These are phyloP conservation scores for Tetracladium marchalianum DNA, from an alignment of 495 filamentous ascomycete genomes.

Conservation along the genomic window DNA sequence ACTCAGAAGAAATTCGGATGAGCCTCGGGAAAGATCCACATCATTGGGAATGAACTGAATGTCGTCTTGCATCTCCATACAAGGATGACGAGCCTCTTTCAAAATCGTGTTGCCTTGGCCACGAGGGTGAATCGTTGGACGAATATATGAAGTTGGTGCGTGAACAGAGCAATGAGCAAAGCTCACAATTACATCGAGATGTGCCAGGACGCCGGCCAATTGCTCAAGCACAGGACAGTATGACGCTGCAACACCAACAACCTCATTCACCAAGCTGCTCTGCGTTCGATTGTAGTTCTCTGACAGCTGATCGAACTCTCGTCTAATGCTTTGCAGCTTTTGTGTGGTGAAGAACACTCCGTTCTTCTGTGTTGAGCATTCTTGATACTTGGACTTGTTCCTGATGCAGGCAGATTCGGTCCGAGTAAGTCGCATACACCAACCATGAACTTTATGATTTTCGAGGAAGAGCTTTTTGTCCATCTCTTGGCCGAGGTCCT, in stretches of 20 bases:
- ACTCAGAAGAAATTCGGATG: slow-evolving; percentile 81
- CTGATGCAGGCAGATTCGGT: slow-evolving; percentile 89
- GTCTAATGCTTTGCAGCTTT: slow-evolving; percentile 67
- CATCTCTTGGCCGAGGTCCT: slow-evolving; percentile 82
- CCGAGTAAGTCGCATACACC: slow-evolving; percentile 91
- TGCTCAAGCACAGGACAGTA: slow-evolving; percentile 91
- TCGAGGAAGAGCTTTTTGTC: slow-evolving; percentile 99
- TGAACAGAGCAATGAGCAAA: slow-evolving; percentile 93
- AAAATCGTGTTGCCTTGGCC: slow-evolving; percentile 86
- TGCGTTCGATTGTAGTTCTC: slow-evolving; percentile 96
- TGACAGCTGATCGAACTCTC: slow-evolving; percentile 89
- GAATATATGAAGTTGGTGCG: slow-evolving; percentile 82
- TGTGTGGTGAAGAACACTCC: slow-evolving; percentile 96
- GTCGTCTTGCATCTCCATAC: slow-evolving; percentile 99
- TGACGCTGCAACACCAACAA: slow-evolving; percentile 86
- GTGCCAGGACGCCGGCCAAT: slow-evolving; percentile 79
- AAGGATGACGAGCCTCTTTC: slow-evolving; percentile 90
- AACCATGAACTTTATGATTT: slow-evolving; percentile 90
- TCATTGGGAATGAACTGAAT: slow-evolving; percentile 98
- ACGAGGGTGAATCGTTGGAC: slow-evolving; percentile 85
- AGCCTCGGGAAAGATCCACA: slow-evolving; percentile 68
- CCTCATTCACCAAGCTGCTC: slow-evolving; percentile 81
- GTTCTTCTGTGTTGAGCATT: slow-evolving; percentile 98
- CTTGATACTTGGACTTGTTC: slow-evolving; percentile 80
- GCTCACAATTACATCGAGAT: slow-evolving; percentile 93